Evolutionary conservation across 352 stramenopile species (phyloP), one percentile per base, ranked within the genome.

Genomic region (Elongisporangium undulatum): DNA sequence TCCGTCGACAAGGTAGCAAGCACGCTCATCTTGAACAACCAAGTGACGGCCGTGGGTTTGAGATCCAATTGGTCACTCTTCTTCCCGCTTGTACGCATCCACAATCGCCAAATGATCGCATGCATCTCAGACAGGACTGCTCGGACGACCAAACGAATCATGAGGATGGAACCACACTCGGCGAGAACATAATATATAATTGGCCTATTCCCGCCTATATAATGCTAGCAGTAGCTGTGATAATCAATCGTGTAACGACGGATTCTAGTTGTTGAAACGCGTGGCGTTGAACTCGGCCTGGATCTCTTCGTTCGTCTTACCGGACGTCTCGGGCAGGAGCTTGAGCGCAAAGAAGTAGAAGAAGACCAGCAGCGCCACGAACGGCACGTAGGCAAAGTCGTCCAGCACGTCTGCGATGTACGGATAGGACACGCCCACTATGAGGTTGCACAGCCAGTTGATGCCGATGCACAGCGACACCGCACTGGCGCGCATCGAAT

Each of bases 221-320:
- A 34, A 34, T 34, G 26, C n/a, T n/a, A n/a, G n/a, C n/a, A n/a
- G n/a, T n/a, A n/a, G n/a, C n/a, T n/a, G n/a, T n/a, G n/a, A n/a
- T n/a, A n/a, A n/a, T n/a, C n/a, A n/a, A n/a, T n/a, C n/a, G n/a
- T n/a, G n/a, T n/a, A n/a, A n/a, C n/a, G n/a, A n/a, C 26, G 26
- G 13, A 41, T 41, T 41, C 29, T 41, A 41, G 5, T 41, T 41
- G 8, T 15, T 41, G 29, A 41, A 41, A 9, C 29, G 29, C 29
- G 29, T 41, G 29, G 29, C 29, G 29, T 41, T 41, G 29, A 41
- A 88, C 57, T 74, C 66, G 8, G 41, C 49, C 29, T 85, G 76
- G 57, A 90, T 89, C 48, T 86, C 73, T 4, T 81, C 71, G 45
- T 60, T 81, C 13, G 77, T 87, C 52, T 86, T 87, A 19, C 76